A percentile compares a stretch with the other conserved stretches of the same genome.
These are phyloP conservation scores for Lyophyllum shimeji DNA, from an alignment of 768 basidiomycete genomes.

Conservation along the genomic window DNA sequence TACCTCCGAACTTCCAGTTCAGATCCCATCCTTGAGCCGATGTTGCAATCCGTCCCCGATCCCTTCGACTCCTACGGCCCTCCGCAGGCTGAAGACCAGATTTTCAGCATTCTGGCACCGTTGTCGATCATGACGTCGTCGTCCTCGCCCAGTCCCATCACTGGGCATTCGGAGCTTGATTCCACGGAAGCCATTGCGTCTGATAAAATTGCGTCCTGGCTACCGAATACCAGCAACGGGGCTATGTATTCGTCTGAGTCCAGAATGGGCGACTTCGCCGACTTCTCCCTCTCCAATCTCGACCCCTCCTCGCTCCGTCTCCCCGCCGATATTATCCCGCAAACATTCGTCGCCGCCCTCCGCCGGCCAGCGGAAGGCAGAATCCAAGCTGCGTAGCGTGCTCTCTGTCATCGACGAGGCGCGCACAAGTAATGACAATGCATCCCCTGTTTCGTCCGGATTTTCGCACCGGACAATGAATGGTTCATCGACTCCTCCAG, in stretches of 20 bases:
- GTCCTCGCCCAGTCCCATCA: constrained; percentile 59
- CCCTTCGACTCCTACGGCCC: constrained; percentile 93
- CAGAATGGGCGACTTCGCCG: constrained; percentile 58
- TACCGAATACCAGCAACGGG: constrained; percentile 41
- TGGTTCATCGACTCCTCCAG: constrained; percentile 22
- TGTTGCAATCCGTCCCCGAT: constrained; percentile 88
- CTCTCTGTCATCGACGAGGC: constrained; percentile 71
- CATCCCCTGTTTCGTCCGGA: constrained; percentile 16
- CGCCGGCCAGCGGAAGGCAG: constrained; percentile 46
- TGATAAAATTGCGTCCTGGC: constrained; percentile 46
- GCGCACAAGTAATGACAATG: constrained; percentile 33
- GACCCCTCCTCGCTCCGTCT: constrained; percentile 49
- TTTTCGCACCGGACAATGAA: constrained; percentile 22
- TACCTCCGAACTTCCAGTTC: constrained; percentile 44
- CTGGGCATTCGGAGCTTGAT: constrained; percentile 45
- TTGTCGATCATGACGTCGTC: constrained; percentile 72
- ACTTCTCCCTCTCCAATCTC: constrained; percentile 39
- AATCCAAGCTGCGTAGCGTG: constrained; percentile 71
- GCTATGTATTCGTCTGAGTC: constrained; percentile 49
- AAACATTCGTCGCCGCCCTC: constrained; percentile 52
- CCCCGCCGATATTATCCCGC: constrained; percentile 45
- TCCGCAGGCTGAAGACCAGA: constrained; percentile 84
- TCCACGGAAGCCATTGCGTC: constrained; percentile 31
- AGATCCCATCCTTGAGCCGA: constrained; percentile 87
- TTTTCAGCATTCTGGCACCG: constrained; percentile 91